Percentiles rank a stretch among this genome's conserved stretches.
phyloP scores from a whole-genome alignment of 805 yeast genomes.

The Starmerella bombicola region DNA sequence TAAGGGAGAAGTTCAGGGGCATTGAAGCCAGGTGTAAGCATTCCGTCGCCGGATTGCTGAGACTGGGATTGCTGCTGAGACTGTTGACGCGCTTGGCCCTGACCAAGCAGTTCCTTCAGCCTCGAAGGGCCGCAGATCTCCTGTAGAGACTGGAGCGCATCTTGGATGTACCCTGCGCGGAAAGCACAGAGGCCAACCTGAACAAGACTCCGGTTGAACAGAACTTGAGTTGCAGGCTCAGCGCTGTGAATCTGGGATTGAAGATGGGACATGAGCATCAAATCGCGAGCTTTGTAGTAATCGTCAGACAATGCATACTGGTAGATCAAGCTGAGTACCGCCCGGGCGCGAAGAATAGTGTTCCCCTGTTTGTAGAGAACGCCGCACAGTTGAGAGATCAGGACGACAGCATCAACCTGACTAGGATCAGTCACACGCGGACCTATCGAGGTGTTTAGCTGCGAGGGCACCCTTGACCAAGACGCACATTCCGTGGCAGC shows the following conservation, averaged over 20 bases:
- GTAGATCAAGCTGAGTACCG: slow-evolving; percentile 74
- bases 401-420: slow-evolving; percentile 29
- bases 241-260: slow-evolving; percentile 73
- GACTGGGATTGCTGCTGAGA: background rate
- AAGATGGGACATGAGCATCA: slow-evolving; percentile 74
- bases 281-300: slow-evolving; percentile 73
- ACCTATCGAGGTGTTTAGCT: slow-evolving; percentile 28
- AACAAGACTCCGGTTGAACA: slow-evolving; percentile 88
- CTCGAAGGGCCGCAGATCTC: slow-evolving; percentile 80
- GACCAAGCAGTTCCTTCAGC: slow-evolving; percentile 86
- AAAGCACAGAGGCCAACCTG: slow-evolving; percentile 94
- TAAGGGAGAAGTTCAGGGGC: slow-evolving; percentile 57
- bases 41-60: slow-evolving; percentile 23
- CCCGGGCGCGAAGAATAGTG: slow-evolving; percentile 62
- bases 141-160: slow-evolving; percentile 72
- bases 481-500: slow-evolving; percentile 55
- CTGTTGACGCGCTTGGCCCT: slow-evolving; percentile 61
- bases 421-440: slow-evolving; percentile 33
- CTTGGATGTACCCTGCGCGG: slow-evolving; percentile 73
- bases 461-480: slow-evolving; percentile 45
- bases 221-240: slow-evolving; percentile 76
- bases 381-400: slow-evolving; percentile 54
- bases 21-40: slow-evolving; percentile 8
- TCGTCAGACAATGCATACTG: slow-evolving; percentile 82
- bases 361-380: slow-evolving; percentile 56